phyloP scores from a whole-genome alignment of 768 basidiomycete species.

The Plicaturopsis crispa region DNA sequence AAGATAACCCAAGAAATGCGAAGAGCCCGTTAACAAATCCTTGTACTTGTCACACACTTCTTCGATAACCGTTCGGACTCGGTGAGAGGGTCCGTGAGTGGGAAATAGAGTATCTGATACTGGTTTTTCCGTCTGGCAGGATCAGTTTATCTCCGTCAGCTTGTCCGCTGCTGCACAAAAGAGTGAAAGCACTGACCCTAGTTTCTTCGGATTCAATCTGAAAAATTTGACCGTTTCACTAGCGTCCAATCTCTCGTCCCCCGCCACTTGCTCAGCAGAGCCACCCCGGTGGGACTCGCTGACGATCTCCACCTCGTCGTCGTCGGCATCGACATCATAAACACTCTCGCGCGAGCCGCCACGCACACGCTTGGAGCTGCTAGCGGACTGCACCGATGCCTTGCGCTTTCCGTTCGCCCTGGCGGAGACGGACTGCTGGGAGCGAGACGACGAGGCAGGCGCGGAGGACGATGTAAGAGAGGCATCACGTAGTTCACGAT shows the following conservation, averaged over 20 bases:
- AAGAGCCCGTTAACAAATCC: slow-evolving; percentile 9
- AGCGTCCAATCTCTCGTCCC: slow-evolving; percentile 18
- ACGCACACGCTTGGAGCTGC: background rate
- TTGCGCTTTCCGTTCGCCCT: no score
- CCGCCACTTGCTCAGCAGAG: no score
- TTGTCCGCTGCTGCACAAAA: slow-evolving; percentile 9
- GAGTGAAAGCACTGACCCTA: slow-evolving; percentile 32
- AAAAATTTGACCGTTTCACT: slow-evolving; percentile 36
- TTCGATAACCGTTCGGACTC: slow-evolving; percentile 39
- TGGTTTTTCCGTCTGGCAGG: slow-evolving; percentile 34
- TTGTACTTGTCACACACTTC: slow-evolving; percentile 48
- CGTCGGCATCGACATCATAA: slow-evolving; percentile 1
- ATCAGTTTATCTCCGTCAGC: slow-evolving; percentile 15
- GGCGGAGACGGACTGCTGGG: no score
- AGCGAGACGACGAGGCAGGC: slow-evolving; percentile 9
- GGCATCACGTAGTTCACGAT: no score
- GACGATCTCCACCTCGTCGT: slow-evolving; percentile 2
- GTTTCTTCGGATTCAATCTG: slow-evolving; percentile 30
- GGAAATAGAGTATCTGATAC: slow-evolving; percentile 83
- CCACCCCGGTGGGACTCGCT: background rate
- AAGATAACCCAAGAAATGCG: background rate
- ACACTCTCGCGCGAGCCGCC: no score
- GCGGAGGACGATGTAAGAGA: slow-evolving; percentile 2
- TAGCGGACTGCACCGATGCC: no score
- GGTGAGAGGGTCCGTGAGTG: slow-evolving; percentile 56